Conservation (phyloP, 768 basidiomycete genomes). For the Suillus variegatus region DNA sequence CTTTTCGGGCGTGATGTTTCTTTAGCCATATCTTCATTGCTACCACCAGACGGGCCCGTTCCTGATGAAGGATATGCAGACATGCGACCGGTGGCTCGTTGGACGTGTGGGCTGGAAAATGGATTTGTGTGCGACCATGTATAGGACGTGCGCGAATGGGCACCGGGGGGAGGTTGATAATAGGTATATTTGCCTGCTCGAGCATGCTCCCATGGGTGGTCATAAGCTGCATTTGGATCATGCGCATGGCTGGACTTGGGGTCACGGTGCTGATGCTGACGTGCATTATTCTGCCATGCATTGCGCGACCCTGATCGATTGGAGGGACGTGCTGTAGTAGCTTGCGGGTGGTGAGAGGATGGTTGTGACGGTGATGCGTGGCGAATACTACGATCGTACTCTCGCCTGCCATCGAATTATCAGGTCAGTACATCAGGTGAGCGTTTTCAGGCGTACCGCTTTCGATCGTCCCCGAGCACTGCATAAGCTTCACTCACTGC, state of each 20-base stretch:
- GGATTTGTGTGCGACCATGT: slow-evolving; percentile 19
- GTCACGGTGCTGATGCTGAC: slow-evolving; percentile 12
- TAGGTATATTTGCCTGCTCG: slow-evolving; percentile 6
- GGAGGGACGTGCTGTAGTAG: slow-evolving; percentile 28
- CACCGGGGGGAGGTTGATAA: slow-evolving; percentile 8
- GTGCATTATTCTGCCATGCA: slow-evolving; percentile 26
- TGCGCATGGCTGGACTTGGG: slow-evolving; percentile 12
- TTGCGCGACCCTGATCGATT: slow-evolving; percentile 27
- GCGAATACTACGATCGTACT: slow-evolving; percentile 30
- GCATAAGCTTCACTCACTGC: slow-evolving; percentile 50
- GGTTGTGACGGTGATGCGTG: slow-evolving; percentile 4
- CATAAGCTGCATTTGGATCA: slow-evolving; percentile 9
- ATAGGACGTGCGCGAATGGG: slow-evolving; percentile 3
- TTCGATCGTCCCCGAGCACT: slow-evolving; percentile 45
- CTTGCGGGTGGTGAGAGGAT: slow-evolving; percentile 29
- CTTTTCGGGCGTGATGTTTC: slow-evolving; percentile 1
- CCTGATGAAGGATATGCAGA: slow-evolving; percentile 11
- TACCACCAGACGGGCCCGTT: slow-evolving; percentile 3
- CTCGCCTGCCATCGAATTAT: slow-evolving; percentile 25
- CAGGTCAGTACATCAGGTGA: neutral
- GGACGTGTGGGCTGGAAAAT: slow-evolving; percentile 26
- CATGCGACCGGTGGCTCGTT: slow-evolving; percentile 26
- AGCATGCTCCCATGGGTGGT: slow-evolving; percentile 14
- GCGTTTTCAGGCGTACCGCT: slow-evolving; percentile 33
- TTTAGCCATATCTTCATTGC: slow-evolving; percentile 1